Evolutionary conservation across 257 asterid species (phyloP).

Genomic region (Plantago ovata): DNA sequence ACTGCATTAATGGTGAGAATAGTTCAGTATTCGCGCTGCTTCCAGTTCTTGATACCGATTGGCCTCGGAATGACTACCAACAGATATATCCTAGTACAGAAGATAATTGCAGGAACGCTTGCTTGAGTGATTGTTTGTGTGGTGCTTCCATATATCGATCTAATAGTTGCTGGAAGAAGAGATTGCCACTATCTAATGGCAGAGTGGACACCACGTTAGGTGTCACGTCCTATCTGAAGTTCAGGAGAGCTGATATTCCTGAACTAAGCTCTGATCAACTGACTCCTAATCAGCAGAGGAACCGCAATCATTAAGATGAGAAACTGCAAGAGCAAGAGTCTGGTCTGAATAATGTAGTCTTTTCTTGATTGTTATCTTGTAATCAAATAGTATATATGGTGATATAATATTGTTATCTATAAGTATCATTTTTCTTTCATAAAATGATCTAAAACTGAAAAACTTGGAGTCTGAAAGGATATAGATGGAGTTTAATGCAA

Average conservation of each 20-base stretch:
- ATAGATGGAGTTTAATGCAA: no score
- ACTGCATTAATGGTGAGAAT: constrained; percentile 25
- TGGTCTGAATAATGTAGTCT: no score
- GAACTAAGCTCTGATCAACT: background rate
- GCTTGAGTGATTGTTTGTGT: constrained; percentile 41
- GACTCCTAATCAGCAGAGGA: constrained; percentile 17
- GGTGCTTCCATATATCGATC: constrained; percentile 27
- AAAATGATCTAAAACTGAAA: no score
- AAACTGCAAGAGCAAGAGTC: no score
- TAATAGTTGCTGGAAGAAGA: constrained; percentile 36
- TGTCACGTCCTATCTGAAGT: background rate
- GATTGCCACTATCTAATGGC: constrained; percentile 42
- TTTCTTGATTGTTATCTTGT: no score
- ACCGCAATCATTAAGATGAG: no score
- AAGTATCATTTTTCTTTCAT: no score
- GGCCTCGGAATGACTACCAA: constrained; percentile 39
- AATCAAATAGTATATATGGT: no score
- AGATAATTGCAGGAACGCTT: constrained; percentile 24
- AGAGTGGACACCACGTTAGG: background rate
- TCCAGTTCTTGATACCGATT: constrained; percentile 25
- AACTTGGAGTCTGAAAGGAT: no score
- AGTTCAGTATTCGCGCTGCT: background rate
- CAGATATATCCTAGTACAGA: background rate
- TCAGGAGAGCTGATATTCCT: constrained; percentile 12
- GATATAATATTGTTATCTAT: no score